phyloP scores from a whole-genome alignment of 73 alveolate species.

The Paramecium sexaurelia region DNA sequence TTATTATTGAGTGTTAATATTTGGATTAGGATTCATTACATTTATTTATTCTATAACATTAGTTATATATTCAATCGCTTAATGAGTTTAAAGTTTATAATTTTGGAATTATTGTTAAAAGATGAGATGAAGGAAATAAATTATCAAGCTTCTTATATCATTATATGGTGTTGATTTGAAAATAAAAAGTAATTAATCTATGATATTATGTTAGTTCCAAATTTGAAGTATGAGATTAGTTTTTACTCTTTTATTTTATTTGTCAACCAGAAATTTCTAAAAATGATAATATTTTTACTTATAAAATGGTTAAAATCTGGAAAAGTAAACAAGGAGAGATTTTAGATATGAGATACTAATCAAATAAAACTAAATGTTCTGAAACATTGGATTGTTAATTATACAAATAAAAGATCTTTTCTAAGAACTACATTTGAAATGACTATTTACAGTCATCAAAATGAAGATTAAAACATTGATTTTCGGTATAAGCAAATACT shows the following conservation, averaged over 20 bases:
- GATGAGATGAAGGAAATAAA: not conserved
- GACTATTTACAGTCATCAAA: not conserved
- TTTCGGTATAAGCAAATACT: not conserved
- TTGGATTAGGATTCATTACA: not conserved
- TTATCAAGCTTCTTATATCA: not conserved
- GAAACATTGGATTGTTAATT: not conserved
- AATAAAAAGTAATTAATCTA: not conserved
- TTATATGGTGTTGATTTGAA: slow-evolving; percentile 17
- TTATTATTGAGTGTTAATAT: too few relatives aligned
- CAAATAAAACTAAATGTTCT: slow-evolving; percentile 2
- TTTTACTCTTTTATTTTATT: not conserved
- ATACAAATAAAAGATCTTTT: not conserved
- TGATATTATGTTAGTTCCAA: not conserved
- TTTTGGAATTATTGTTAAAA: not conserved
- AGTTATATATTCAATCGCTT: slow-evolving; percentile 5
- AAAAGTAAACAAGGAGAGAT: slow-evolving; percentile 21
- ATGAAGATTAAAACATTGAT: not conserved
- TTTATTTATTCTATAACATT: not conserved
- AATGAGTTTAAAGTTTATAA: not conserved
- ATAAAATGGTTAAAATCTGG: not conserved
- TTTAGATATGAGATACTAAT: not conserved
- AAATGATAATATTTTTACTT: not conserved
- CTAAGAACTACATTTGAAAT: not conserved
- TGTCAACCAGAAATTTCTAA: slow-evolving; percentile 4
- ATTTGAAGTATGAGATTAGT: not conserved